phyloP scores from a whole-genome alignment of 768 basidiomycete species.

The Hericium rajendrae region DNA sequence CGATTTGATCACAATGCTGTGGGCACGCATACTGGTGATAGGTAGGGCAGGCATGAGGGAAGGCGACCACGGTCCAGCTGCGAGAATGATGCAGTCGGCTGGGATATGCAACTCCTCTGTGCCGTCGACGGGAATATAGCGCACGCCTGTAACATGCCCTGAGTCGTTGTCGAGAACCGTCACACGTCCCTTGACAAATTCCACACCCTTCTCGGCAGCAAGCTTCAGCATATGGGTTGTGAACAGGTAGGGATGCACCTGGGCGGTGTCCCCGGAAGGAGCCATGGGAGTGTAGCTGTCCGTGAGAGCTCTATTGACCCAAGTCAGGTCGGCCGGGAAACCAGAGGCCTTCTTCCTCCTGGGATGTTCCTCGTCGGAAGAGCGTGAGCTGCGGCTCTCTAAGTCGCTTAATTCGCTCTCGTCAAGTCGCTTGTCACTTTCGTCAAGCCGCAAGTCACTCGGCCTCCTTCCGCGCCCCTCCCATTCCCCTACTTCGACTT shows the following conservation, averaged over 20 bases:
- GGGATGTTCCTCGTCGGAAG: neutral
- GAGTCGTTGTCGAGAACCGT: conserved; percentile 34
- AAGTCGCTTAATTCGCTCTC: conserved; percentile 43
- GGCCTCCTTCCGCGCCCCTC: conserved; percentile 41
- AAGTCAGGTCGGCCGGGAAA: conserved; percentile 25
- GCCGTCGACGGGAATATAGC: conserved; percentile 22
- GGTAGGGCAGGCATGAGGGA: conserved; percentile 47
- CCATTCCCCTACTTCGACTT: conserved; percentile 66
- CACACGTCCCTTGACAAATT: conserved; percentile 37
- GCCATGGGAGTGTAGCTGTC: conserved; percentile 55
- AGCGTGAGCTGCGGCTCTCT: conserved; percentile 29
- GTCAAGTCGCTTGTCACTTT: conserved; percentile 19
- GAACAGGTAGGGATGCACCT: conserved; percentile 70
- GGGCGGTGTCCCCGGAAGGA: conserved; percentile 48
- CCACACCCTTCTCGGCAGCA: conserved; percentile 44
- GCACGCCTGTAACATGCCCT: conserved; percentile 39
- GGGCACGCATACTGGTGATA: conserved; percentile 56
- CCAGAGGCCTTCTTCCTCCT: conserved; percentile 8
- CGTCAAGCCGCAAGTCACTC: conserved; percentile 10
- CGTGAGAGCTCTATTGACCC: conserved; percentile 40
- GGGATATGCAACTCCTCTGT: conserved; percentile 26
- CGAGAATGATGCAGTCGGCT: conserved; percentile 64
- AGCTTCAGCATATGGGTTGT: conserved; percentile 63
- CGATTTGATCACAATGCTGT: conserved; percentile 60
- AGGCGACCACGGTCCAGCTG: conserved; percentile 85